phyloP scores from a whole-genome alignment of 805 yeast species.

The Zygoascus bituminiphila region DNA sequence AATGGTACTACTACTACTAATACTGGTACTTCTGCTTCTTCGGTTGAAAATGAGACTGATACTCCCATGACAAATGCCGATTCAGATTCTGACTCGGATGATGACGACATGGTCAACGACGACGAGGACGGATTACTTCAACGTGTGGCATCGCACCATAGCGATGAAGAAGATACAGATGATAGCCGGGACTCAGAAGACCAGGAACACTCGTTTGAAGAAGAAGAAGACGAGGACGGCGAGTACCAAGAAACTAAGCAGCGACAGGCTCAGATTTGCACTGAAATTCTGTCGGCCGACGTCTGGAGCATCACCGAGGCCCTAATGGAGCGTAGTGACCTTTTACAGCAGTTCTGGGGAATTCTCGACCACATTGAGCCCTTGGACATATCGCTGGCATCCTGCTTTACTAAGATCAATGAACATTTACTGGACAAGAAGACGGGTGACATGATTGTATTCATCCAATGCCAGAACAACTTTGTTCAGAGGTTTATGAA shows the following conservation, averaged over 20 bases:
- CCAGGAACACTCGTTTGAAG: conserved; percentile 20
- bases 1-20: neutral
- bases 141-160: neutral
- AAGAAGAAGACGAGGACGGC: conserved; percentile 18
- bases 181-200: conserved; percentile 17
- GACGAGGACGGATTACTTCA: conserved; percentile 2
- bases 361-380: conserved; percentile 62
- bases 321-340: conserved; percentile 62
- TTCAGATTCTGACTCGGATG: conserved; percentile 1
- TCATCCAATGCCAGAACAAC: conserved; percentile 56
- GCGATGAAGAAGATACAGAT: conserved; percentile 9
- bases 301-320: conserved; percentile 92
- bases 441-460: conserved; percentile 66
- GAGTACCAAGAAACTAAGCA: conserved; percentile 23
- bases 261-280: conserved; percentile 55
- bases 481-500: conserved; percentile 73
- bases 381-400: conserved; percentile 66
- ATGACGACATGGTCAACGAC: conserved; percentile 5
- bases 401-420: conserved; percentile 84
- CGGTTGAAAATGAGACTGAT: neutral
- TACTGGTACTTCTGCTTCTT: too few species aligned
- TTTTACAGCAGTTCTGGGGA: conserved; percentile 70
- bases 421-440: conserved; percentile 86
- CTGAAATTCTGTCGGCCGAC: conserved; percentile 84
- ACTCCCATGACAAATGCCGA: neutral